These are phyloP conservation scores for Fusarium sp. DNA, from an alignment of 2,329 filamentous ascomycete genomes.

Conservation along the genomic window DNA sequence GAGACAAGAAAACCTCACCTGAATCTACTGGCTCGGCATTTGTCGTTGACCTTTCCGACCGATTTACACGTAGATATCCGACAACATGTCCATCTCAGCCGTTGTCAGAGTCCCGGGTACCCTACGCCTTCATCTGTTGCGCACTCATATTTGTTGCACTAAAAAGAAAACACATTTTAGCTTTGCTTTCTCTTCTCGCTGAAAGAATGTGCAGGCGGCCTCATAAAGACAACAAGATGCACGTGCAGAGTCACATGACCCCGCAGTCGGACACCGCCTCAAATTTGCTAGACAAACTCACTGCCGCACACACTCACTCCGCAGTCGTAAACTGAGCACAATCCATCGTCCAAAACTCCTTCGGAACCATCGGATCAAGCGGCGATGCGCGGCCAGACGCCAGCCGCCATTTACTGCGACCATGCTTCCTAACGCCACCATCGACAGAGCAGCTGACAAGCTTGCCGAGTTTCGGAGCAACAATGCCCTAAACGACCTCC, in stretches of 20 bases:
- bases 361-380: not conserved
- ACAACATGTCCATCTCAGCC: constrained; percentile 10
- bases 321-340: constrained; percentile 3
- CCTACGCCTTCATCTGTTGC: too few species aligned
- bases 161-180: too few species aligned
- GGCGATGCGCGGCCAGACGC: constrained; percentile 32
- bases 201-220: too few species aligned
- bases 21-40: not conserved
- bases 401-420: constrained; percentile 19
- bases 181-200: too few species aligned
- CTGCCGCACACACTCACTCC: constrained; percentile 5
- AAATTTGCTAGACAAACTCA: constrained; percentile 4
- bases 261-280: constrained; percentile 4
- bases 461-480: constrained; percentile 48
- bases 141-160: too few species aligned
- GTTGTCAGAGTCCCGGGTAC: too few species aligned
- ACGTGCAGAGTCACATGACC: constrained; percentile 27
- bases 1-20: not conserved
- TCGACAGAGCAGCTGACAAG: constrained; percentile 41
- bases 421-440: constrained; percentile 38
- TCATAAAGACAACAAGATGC: not conserved
- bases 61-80: not conserved
- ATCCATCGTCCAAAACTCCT: not conserved
- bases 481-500: constrained; percentile 45
- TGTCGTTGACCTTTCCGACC: not conserved